Evolutionary conservation across 2,329 filamentous ascomycete species (phyloP).

Genomic region (Mycogone perniciosa): DNA sequence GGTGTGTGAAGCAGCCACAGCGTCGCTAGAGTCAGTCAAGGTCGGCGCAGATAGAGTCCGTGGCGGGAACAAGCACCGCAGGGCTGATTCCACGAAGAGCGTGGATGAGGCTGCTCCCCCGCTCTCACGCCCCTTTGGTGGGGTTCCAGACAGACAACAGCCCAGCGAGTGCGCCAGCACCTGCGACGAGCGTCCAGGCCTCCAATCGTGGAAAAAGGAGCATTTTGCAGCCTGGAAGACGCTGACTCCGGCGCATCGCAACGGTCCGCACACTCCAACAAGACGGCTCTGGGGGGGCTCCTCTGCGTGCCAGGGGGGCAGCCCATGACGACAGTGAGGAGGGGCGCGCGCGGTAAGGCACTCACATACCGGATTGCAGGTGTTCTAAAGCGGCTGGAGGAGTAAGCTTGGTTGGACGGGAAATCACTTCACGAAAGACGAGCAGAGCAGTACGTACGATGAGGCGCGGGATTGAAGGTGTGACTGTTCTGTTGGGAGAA

Average conservation of each 20-base stretch:
- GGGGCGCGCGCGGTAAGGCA: constrained; percentile 19
- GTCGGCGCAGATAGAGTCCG: constrained; percentile 1
- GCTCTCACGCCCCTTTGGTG: constrained; percentile 11
- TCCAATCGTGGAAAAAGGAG: constrained; percentile 2
- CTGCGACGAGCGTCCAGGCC: constrained; percentile 4
- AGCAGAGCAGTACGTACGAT: constrained; percentile 15
- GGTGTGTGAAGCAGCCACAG: constrained; percentile 3
- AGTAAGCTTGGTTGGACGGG: background rate
- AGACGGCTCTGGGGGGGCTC: constrained; percentile 3
- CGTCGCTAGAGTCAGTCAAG: background rate
- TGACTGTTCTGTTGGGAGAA: constrained; percentile 21
- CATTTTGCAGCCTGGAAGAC: background rate
- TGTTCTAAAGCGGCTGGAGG: constrained; percentile 3
- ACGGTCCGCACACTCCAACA: background rate
- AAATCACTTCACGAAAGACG: background rate
- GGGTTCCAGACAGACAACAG: constrained; percentile 4
- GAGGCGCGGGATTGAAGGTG: constrained; percentile 13
- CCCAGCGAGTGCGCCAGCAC: constrained; percentile 10
- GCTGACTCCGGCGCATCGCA: constrained; percentile 7
- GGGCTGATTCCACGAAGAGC: constrained; percentile 10
- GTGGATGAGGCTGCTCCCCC: constrained; percentile 10
- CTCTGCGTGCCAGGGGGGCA: constrained; percentile 16
- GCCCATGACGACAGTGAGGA: constrained; percentile 37
- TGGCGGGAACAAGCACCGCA: constrained; percentile 12
- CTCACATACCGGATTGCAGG: constrained; percentile 11